Evolutionary conservation across 192 early-diverging fungal species (phyloP).

Genomic region (Umbelopsis ramanniana): DNA sequence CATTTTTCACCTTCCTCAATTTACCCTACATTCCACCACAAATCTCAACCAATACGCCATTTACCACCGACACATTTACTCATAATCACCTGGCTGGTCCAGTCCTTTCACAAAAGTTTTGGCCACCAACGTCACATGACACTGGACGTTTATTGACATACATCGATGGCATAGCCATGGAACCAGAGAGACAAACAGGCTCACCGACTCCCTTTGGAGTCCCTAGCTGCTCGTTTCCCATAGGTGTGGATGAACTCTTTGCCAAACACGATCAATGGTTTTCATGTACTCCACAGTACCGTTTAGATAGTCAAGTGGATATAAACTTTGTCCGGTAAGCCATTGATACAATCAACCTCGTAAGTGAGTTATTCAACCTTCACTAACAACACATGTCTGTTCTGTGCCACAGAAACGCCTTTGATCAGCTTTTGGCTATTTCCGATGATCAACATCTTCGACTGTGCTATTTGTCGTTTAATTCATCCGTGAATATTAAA

Average conservation of each 20-base stretch:
- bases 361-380: no score
- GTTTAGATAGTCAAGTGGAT: slow-evolving; percentile 24
- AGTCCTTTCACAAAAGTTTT: slow-evolving; percentile 29
- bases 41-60: slow-evolving; percentile 41
- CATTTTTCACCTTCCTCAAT: slow-evolving; percentile 52
- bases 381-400: background rate
- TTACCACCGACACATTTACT: slow-evolving; percentile 45
- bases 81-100: slow-evolving; percentile 35
- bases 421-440: slow-evolving; percentile 49
- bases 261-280: slow-evolving; percentile 39
- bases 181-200: slow-evolving; percentile 28
- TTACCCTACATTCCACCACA: slow-evolving; percentile 49
- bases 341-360: background rate
- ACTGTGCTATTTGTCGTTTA: slow-evolving; percentile 48
- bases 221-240: slow-evolving; percentile 42
- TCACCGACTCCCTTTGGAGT: slow-evolving; percentile 29
- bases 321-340: slow-evolving; percentile 43
- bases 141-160: slow-evolving; percentile 22
- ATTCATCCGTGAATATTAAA: slow-evolving; percentile 42
- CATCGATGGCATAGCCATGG: slow-evolving; percentile 40
- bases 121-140: background rate
- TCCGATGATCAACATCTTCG: slow-evolving; percentile 37
- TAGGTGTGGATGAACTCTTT: slow-evolving; percentile 41
- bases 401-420: slow-evolving; percentile 42
- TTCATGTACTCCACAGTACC: slow-evolving; percentile 13